Base-by-base conservation (phyloP, 164 flowering plant genomes). In the Liquidambar formosana region DNA sequence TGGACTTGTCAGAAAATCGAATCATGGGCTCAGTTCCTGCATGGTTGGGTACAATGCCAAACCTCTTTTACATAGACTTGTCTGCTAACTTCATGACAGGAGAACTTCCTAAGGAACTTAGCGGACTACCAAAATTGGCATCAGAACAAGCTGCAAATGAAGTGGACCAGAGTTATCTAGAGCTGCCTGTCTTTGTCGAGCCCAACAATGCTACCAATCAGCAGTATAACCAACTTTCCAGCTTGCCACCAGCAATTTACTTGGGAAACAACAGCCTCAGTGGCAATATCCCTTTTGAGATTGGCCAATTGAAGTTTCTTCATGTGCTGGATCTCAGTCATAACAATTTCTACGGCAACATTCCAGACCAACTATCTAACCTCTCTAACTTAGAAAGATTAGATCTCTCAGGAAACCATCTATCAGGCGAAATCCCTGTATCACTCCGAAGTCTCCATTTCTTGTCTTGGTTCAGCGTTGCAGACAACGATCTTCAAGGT, bases 401-500 rank as follows among this genome's bases (percentile, higher is more conserved):
- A 48, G 86, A 88, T 63, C 86, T 89, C 25, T 88, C 92, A 5
- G 4, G 25, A 3, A 89, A 89, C 72, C 21, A 68, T 47, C 77
- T 89, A 0, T 64, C 88, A n/a, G 95, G 92, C 10, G 61, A 45
- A 57, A 89, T 89, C 46, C 95, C 95, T 18, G 62, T 68, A 51
- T 86, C 91, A 2, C 81, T 88, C 44, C 75, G 63, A 48, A 70
- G 57, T 23, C 88, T 90, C 28, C 75, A 78, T 66, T 90, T 88
- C 80, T 57, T 88, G 69, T 83, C 92, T 46, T 83, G 25, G 9
- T 85, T 90, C 63, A 83, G 73, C 48, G 95, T 88, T 23, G 85
- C 91, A 47, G 3, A 78, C 75, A 90, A 90, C 56, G 61, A 76
- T 67, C 91, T 90, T 33, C 67, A 79, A 46, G 95, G 95, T n/a